Conservation (phyloP, 768 basidiomycete species). For the Lactarius akahatsu region DNA sequence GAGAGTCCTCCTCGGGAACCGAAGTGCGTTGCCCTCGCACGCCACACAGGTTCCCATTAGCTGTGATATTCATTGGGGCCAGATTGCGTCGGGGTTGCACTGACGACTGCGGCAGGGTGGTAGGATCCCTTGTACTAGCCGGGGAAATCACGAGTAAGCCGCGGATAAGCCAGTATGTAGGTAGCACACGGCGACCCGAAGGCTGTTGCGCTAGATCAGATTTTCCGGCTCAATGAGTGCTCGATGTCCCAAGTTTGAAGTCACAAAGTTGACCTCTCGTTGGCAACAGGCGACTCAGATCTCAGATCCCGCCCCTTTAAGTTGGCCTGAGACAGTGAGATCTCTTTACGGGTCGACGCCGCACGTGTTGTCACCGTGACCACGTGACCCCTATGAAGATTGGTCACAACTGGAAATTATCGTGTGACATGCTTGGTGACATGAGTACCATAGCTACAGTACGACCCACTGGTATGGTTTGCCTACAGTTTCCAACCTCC, state of each 20-base stretch:
- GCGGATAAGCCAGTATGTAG: background rate
- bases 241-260: background rate
- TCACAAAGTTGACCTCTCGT: background rate
- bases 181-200: background rate
- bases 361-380: background rate
- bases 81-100: background rate
- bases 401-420: too few species aligned
- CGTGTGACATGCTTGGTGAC: too few species aligned
- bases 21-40: slow-evolving; percentile 7
- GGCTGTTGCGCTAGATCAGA: background rate
- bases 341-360: too few species aligned
- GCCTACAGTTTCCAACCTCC: background rate
- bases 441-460: background rate
- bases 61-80: background rate
- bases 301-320: too few species aligned
- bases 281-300: background rate
- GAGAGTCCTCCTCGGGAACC: background rate
- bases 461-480: background rate
- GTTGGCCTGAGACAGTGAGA: too few species aligned
- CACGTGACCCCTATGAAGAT: background rate
- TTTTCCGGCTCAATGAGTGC: too few species aligned
- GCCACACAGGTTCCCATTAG: background rate
- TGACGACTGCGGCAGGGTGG: background rate
- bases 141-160: background rate
- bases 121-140: background rate